Evolutionary conservation across 2,329 filamentous ascomycete species (phyloP).

Genomic region (Thelonectria blattea): DNA sequence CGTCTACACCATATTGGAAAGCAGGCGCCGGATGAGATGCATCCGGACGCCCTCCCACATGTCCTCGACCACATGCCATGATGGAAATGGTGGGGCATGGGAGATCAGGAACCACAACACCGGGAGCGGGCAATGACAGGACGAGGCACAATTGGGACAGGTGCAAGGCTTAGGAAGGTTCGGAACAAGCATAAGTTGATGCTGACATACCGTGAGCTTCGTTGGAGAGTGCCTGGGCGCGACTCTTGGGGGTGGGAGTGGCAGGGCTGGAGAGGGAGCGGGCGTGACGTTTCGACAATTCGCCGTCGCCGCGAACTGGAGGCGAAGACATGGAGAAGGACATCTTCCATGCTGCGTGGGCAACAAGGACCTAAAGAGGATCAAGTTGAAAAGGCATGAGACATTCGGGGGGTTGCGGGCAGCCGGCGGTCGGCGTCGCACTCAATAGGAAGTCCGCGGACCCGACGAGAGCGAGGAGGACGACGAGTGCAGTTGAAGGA

Average conservation of each 20-base stretch:
- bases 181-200: conserved; percentile 9
- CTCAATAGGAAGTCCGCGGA: conserved; percentile 29
- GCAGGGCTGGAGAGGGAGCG: conserved; percentile 34
- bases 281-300: conserved; percentile 36
- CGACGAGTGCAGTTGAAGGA: conserved; percentile 5
- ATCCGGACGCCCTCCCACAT: conserved; percentile 1
- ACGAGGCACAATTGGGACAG: conserved; percentile 2
- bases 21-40: background rate
- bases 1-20: background rate
- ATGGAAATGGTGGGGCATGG: conserved; percentile 4
- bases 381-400: conserved; percentile 21
- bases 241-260: conserved; percentile 31
- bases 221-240: conserved; percentile 36
- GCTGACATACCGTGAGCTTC: conserved; percentile 41
- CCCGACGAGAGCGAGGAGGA: conserved; percentile 28
- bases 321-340: conserved; percentile 39
- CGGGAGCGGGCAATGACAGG: background rate
- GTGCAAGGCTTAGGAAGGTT: background rate
- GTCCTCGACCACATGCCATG: conserved; percentile 5
- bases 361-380: conserved; percentile 30
- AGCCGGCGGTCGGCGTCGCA: conserved; percentile 37
- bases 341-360: conserved; percentile 47
- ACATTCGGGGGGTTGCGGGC: conserved; percentile 23
- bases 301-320: conserved; percentile 37
- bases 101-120: background rate